Conservation (phyloP, 768 basidiomycete genomes). For the Hericium erinaceus region DNA sequence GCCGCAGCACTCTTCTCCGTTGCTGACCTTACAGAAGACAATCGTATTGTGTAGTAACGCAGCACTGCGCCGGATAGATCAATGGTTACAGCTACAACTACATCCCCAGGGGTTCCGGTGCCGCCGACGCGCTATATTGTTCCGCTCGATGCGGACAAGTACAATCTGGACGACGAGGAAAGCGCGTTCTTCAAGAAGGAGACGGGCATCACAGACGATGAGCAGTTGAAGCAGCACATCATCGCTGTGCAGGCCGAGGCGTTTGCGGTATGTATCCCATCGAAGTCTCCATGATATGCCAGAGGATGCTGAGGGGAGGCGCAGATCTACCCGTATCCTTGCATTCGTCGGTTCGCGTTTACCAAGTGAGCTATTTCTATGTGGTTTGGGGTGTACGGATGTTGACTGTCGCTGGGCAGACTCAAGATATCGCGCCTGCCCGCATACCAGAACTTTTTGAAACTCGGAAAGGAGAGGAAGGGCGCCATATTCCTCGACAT, state of each 20-base stretch:
- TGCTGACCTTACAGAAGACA: too few species aligned
- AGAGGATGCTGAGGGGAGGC: background rate
- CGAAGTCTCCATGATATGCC: background rate
- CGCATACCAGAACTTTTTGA: background rate
- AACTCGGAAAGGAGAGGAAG: conserved; percentile 14
- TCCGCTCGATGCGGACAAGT: background rate
- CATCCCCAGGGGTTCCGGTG: too few species aligned
- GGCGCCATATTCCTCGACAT: conserved; percentile 21
- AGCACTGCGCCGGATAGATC: too few species aligned
- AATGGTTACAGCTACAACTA: too few species aligned
- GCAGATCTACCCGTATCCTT: conserved; percentile 12
- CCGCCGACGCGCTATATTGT: background rate
- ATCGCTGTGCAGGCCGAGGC: conserved; percentile 17
- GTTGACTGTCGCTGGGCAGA: background rate
- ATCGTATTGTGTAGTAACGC: too few species aligned
- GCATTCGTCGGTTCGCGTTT: conserved; percentile 8
- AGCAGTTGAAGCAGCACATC: conserved; percentile 18
- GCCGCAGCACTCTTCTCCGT: too few species aligned
- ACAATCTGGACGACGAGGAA: conserved; percentile 8
- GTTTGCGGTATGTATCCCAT: conserved; percentile 6
- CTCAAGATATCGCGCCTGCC: background rate
- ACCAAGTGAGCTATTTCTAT: background rate
- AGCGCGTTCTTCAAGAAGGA: conserved; percentile 15
- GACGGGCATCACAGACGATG: conserved; percentile 18
- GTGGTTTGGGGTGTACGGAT: background rate